Evolutionary conservation across 352 stramenopile genomes (phyloP), one percentile per base, ranked within the genome.

Genomic region (Phytophthora litchii): DNA sequence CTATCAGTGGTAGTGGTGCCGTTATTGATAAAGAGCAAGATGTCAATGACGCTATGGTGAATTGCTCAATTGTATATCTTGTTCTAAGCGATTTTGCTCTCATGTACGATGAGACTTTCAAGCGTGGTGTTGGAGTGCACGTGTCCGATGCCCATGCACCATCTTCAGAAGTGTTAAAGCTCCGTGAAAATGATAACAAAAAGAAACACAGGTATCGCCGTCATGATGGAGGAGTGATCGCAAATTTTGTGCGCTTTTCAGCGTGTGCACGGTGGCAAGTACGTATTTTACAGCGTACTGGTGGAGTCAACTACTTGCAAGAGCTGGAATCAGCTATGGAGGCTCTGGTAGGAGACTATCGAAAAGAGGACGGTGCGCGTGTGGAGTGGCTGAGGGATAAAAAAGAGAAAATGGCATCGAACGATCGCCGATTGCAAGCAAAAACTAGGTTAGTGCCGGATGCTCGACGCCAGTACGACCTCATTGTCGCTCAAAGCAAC

Each of bases 381-480:
- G 67, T 67, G 29, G 64, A 83, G 42, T 88, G 80, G 80, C 63
- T 88, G 16, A 61, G 61, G 19, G 68, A 68, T 35, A 73, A 68
- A 37, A 64, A 76, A 8, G 64, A 71, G 10, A 53, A 49, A n/a
- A 43, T 78, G n/a, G 60, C 14, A 4, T 50, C 46, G 13, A 76
- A 75, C 9, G 60, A 70, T 40, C 51, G 48, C 3, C 64, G 54
- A 34, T 47, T 76, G 19, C 36, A 41, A 16, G 43, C 51, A 6
- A 88, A 78, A 37, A 46, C 25, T 6, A 6, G 37, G 17, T 50
- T 89, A 17, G 78, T 67, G 0, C 47, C 45, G 4, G 47, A 80
- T 4, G 78, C 80, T 13, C 68, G 74, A 17, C 48, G 57, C 0
- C 67, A 74, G 34, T 86, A 88, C 50, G 78, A 86, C 34, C 68